Conservation (phyloP, 129 eudicot genomes). For the Lonicera japonica region DNA sequence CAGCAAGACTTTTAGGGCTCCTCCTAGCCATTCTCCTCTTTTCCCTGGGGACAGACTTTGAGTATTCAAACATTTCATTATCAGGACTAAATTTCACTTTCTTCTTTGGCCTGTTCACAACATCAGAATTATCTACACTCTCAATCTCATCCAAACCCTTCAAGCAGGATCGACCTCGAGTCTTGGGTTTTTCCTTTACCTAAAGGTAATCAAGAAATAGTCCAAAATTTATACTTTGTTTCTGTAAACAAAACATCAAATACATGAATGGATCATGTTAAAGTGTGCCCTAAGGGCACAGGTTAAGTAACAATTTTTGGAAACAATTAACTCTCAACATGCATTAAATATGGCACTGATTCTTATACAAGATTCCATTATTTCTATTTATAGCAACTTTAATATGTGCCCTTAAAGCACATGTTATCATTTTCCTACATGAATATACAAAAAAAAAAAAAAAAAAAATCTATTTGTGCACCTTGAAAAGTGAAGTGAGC, state of each 20-base stretch:
- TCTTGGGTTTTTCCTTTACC: slow-evolving; percentile 28
- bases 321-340: no score
- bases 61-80: slow-evolving; percentile 40
- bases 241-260: neutral
- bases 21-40: slow-evolving; percentile 3
- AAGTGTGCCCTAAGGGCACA: no score
- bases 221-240: neutral
- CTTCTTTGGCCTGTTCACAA: slow-evolving; percentile 40
- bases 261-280: no score
- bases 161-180: slow-evolving; percentile 34
- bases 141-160: slow-evolving; percentile 31
- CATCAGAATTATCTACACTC: slow-evolving; percentile 32
- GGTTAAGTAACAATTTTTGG: no score
- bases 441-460: no score
- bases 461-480: neutral
- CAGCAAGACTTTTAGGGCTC: slow-evolving; percentile 8
- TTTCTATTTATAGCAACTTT: no score
- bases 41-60: slow-evolving; percentile 16
- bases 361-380: no score
- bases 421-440: no score
- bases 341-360: no score
- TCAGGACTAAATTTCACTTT: slow-evolving; percentile 77
- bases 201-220: neutral
- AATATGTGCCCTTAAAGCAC: no score
- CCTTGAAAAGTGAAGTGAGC: slow-evolving; percentile 52